These are phyloP conservation scores for Chenopodium formosanum DNA, from an alignment of 148 eudicot genomes.

Conservation along the genomic window DNA sequence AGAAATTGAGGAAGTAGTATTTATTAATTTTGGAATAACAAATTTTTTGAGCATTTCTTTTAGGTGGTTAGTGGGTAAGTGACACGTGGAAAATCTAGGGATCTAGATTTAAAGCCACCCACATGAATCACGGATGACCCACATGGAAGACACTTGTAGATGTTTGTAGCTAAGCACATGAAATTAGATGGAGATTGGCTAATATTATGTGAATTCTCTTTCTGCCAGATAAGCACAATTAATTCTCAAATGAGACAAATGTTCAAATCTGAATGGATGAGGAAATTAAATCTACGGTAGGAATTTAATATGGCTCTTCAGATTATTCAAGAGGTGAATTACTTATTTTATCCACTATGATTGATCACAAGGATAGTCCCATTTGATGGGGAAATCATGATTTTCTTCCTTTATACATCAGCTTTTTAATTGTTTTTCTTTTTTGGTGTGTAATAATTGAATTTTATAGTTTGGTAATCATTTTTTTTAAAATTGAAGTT, in stretches of 20 bases:
- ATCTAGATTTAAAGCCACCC: neutral
- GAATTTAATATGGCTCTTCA: slow-evolving; percentile 8
- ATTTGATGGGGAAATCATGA: neutral
- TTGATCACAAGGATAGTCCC: neutral
- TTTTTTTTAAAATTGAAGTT: too few relatives aligned
- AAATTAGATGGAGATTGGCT: neutral
- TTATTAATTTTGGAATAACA: too few relatives aligned
- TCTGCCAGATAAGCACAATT: slow-evolving; percentile 5
- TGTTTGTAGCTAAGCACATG: neutral
- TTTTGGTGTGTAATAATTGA: too few relatives aligned
- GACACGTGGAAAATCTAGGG: neutral
- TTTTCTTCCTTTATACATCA: too few relatives aligned
- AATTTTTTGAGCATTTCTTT: too few relatives aligned
- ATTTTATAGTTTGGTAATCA: too few relatives aligned
- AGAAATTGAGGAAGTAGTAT: too few relatives aligned
- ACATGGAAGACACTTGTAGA: neutral
- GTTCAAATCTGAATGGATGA: neutral
- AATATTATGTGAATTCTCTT: neutral
- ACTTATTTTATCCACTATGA: neutral
- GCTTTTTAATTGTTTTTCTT: too few relatives aligned
- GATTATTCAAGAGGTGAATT: neutral
- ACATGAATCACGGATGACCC: slow-evolving; percentile 5
- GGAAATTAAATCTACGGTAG: neutral
- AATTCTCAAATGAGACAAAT: neutral
- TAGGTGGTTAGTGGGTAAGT: too few relatives aligned